Evolutionary conservation across 75 land plant species (phyloP).

Genomic region (Isoetes taiwanensis): DNA sequence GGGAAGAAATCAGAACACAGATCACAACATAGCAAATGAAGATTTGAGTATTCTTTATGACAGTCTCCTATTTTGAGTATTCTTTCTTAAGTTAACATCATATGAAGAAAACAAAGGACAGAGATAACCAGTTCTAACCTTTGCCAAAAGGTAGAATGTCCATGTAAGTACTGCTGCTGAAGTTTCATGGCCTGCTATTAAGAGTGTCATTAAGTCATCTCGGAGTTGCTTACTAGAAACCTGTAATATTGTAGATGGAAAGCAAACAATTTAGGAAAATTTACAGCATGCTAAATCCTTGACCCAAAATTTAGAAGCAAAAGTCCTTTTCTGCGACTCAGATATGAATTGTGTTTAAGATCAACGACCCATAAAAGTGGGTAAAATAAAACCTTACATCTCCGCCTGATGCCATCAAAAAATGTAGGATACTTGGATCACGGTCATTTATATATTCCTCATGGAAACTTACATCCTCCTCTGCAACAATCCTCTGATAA

Average conservation of each 20-base stretch:
- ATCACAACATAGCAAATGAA: too few relatives aligned
- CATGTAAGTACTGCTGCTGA: slow-evolving; percentile 96
- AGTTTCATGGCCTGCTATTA: slow-evolving; percentile 99
- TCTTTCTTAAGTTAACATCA: not conserved
- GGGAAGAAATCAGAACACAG: too few relatives aligned
- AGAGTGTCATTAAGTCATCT: slow-evolving; percentile 97
- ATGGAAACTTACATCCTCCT: slow-evolving; percentile 66
- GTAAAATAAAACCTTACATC: slow-evolving; percentile 39
- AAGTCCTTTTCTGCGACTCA: too few relatives aligned
- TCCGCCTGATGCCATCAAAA: slow-evolving; percentile 87
- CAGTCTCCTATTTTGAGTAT: not conserved
- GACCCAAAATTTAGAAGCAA: too few relatives aligned
- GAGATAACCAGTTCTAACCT: slow-evolving; percentile 27
- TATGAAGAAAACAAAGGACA: not conserved
- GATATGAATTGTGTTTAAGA: too few relatives aligned
- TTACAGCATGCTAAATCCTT: not conserved
- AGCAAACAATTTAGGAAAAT: not conserved
- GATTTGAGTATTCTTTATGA: too few relatives aligned
- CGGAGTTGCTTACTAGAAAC: slow-evolving; percentile 96
- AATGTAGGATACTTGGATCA: slow-evolving; percentile 93
- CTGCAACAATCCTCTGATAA: slow-evolving; percentile 68
- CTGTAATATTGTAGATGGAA: slow-evolving; percentile 17
- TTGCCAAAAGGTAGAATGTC: slow-evolving; percentile 85
- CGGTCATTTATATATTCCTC: slow-evolving; percentile 91
- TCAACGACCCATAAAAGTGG: not conserved